These are phyloP conservation scores for Quercus suber DNA, from an alignment of 306 rosid species.

Conservation along the genomic window DNA sequence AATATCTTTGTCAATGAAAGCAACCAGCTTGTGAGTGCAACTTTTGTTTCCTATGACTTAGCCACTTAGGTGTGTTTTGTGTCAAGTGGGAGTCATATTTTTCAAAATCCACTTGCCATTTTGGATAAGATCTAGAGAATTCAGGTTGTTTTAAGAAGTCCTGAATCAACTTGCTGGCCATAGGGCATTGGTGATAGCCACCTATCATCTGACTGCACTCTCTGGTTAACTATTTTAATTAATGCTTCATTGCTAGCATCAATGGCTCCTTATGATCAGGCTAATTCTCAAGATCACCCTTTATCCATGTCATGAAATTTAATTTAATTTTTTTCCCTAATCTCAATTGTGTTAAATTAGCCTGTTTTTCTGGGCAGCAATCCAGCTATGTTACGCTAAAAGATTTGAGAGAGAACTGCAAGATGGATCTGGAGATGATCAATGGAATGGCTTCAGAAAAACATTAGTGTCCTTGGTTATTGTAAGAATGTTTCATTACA, in stretches of 20 bases:
- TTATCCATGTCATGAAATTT: neutral
- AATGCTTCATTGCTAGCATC: neutral
- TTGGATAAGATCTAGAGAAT: neutral
- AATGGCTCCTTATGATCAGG: neutral
- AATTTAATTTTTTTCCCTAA: neutral
- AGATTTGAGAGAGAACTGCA: constrained; percentile 82
- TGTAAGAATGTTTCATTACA: constrained; percentile 35
- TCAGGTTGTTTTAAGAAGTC: neutral
- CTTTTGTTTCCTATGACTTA: neutral
- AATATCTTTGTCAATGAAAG: constrained; percentile 53
- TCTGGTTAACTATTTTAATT: neutral
- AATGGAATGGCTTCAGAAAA: constrained; percentile 40
- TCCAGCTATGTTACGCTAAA: constrained; percentile 46
- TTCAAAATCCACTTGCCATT: neutral
- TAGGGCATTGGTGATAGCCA: neutral
- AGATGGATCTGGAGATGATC: constrained; percentile 56
- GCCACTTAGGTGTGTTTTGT: neutral
- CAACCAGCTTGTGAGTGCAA: constrained; percentile 68
- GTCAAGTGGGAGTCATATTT: neutral
- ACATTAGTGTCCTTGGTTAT: constrained; percentile 31
- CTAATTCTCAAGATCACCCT: neutral
- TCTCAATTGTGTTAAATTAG: neutral
- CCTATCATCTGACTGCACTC: neutral
- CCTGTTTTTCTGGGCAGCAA: constrained; percentile 49
- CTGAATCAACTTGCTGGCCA: neutral